phyloP scores from a whole-genome alignment of 2,329 filamentous ascomycete species.

The Arthrobotrys entomopaga region DNA sequence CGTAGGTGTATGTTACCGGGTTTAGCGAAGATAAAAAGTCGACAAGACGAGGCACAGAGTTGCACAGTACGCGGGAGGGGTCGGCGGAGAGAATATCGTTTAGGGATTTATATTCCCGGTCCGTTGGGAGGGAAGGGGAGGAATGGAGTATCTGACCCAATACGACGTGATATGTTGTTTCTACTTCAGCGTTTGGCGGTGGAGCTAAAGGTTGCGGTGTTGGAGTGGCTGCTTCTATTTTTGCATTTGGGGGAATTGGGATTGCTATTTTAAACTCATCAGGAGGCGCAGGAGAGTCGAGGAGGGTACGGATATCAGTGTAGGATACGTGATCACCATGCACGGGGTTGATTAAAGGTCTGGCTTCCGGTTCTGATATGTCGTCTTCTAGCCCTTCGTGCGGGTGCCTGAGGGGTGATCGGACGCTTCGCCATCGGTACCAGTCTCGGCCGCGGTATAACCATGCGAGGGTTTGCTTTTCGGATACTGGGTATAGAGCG shows the following conservation, averaged over 20 bases:
- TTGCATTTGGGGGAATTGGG: no score
- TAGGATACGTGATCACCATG: slow-evolving; percentile 30
- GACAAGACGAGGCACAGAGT: slow-evolving; percentile 54
- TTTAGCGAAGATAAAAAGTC: slow-evolving; percentile 48
- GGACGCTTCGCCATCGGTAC: slow-evolving; percentile 57
- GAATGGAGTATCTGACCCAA: slow-evolving; percentile 53
- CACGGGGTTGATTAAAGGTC: slow-evolving; percentile 23
- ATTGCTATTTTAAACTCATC: no score
- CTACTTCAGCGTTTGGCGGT: slow-evolving; percentile 19
- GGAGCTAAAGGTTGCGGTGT: slow-evolving; percentile 6
- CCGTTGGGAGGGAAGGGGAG: slow-evolving; percentile 47
- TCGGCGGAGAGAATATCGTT: slow-evolving; percentile 15
- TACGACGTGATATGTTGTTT: slow-evolving; percentile 43
- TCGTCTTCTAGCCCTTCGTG: neutral
- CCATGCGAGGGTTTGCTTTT: slow-evolving; percentile 57
- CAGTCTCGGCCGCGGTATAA: slow-evolving; percentile 56
- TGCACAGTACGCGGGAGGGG: slow-evolving; percentile 41
- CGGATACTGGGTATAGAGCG: slow-evolving; percentile 56
- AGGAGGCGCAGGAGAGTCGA: slow-evolving; percentile 14
- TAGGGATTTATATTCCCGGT: slow-evolving; percentile 32
- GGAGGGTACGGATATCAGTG: slow-evolving; percentile 30
- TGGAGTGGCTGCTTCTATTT: no score
- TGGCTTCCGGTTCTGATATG: slow-evolving; percentile 3
- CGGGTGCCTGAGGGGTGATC: slow-evolving; percentile 1
- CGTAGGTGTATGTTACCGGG: slow-evolving; percentile 45